phyloP scores from a whole-genome alignment of 1,139 yeast species.

The Scheffersomyces titani region DNA sequence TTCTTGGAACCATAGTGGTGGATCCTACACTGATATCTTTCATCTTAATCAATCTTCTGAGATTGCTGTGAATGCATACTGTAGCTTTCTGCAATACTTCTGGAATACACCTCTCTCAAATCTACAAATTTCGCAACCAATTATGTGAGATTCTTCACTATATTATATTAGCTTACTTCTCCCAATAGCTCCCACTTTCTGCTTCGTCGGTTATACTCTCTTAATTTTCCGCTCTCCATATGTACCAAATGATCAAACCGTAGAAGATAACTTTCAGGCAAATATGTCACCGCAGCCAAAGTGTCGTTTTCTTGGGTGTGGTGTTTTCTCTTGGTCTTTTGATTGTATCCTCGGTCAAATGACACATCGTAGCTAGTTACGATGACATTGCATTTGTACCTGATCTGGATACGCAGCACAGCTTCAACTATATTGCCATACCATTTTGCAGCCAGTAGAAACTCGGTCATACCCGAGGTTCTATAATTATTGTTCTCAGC shows the following conservation, averaged over 20 bases:
- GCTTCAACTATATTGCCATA: slow-evolving; percentile 17
- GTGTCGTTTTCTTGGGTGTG: slow-evolving; percentile 4
- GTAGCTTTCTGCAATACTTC: too few species aligned
- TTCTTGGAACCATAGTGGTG: too few species aligned
- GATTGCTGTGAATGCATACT: too few species aligned
- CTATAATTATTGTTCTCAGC: slow-evolving; percentile 13
- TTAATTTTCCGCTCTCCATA: slow-evolving; percentile 6
- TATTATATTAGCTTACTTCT: not conserved
- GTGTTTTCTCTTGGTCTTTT: slow-evolving; percentile 6
- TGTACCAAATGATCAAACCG: slow-evolving; percentile 18
- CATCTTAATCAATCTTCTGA: too few species aligned
- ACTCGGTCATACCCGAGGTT: slow-evolving; percentile 13
- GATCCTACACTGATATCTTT: too few species aligned
- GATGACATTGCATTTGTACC: slow-evolving; percentile 31
- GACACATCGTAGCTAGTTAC: slow-evolving; percentile 34
- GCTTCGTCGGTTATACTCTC: not conserved
- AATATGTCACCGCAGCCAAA: slow-evolving; percentile 3
- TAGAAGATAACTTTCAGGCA: slow-evolving; percentile 11
- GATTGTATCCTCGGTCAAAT: slow-evolving; percentile 33
- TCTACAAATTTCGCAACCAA: not conserved
- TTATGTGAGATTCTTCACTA: not conserved
- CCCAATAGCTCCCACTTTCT: not conserved
- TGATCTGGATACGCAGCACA: slow-evolving; percentile 14
- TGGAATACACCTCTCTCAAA: too few species aligned
- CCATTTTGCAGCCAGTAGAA: slow-evolving; percentile 10